Evolutionary conservation across 164 flowering plant genomes (phyloP).

Genomic region (Cinnamomum chago): DNA sequence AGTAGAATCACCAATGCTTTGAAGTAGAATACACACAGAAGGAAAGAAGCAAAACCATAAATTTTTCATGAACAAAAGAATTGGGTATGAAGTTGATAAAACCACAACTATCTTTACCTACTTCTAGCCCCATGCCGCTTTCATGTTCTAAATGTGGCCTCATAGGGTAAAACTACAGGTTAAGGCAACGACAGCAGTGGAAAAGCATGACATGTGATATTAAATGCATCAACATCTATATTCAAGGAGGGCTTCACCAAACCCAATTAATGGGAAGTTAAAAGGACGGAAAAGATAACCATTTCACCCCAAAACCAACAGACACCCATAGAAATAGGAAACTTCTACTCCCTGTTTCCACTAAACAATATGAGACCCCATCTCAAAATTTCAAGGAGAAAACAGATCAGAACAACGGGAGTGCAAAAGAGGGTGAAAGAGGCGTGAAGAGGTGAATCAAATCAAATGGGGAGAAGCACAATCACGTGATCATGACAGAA

Average conservation of each 20-base stretch:
- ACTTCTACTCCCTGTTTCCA: too few species aligned
- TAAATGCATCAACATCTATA: neutral
- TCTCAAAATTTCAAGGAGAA: neutral
- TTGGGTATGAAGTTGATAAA: conserved; percentile 14
- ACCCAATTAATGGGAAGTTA: neutral
- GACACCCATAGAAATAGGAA: too few species aligned
- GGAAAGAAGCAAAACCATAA: neutral
- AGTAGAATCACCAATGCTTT: conserved; percentile 26
- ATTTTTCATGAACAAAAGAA: conserved; percentile 16
- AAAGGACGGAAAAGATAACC: neutral
- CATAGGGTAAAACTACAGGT: neutral
- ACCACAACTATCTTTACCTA: neutral
- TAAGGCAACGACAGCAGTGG: neutral
- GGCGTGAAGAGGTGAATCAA: neutral
- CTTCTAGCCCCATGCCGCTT: neutral
- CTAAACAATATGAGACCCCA: too few species aligned
- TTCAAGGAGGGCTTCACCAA: neutral
- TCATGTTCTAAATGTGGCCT: neutral
- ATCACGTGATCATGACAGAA: neutral
- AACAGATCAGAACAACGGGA: neutral
- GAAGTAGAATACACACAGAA: neutral
- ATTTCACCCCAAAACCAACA: too few species aligned
- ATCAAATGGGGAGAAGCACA: neutral
- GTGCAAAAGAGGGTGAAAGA: neutral
- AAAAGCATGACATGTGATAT: neutral